phyloP scores from a whole-genome alignment of 2,329 filamentous ascomycete species.

The Pseudophaeomoniella oleicola region DNA sequence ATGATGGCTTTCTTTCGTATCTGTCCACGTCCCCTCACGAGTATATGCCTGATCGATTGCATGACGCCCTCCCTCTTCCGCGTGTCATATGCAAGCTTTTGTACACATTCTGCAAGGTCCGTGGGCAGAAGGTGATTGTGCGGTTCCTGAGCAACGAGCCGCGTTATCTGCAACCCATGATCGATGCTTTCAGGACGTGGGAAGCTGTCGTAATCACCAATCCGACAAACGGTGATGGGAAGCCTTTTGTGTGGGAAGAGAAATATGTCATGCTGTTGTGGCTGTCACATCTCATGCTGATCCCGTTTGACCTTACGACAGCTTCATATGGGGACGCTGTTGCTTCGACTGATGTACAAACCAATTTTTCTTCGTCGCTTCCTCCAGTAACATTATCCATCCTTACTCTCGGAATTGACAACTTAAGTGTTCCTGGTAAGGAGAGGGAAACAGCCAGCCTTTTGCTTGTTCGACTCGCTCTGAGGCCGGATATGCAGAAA shows the following conservation, averaged over 20 bases:
- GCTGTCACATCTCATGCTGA: conserved; percentile 68
- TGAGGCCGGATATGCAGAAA: conserved; percentile 76
- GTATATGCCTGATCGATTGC: conserved; percentile 15
- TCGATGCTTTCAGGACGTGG: conserved; percentile 57
- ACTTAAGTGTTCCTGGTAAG: conserved; percentile 64
- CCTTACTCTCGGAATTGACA: conserved; percentile 54
- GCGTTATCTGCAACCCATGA: conserved; percentile 64
- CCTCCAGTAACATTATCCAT: conserved; percentile 59
- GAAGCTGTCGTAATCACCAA: conserved; percentile 13
- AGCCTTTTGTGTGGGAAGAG: conserved; percentile 59
- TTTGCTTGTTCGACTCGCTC: conserved; percentile 66
- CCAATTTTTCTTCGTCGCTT: conserved; percentile 40
- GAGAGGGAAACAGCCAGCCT: conserved; percentile 78
- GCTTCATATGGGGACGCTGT: conserved; percentile 43
- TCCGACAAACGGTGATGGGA: not conserved
- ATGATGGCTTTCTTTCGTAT: conserved; percentile 60
- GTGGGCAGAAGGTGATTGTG: conserved; percentile 83
- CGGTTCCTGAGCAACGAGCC: conserved; percentile 86
- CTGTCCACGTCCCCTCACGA: conserved; percentile 30
- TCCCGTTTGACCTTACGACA: conserved; percentile 78
- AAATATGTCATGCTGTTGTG: conserved; percentile 77
- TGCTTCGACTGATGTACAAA: conserved; percentile 11
- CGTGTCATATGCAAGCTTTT: conserved; percentile 64
- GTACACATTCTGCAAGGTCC: conserved; percentile 86
- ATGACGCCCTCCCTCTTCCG: conserved; percentile 26